Conservation (phyloP, 352 stramenopile species). For the Sclerospora graminicola region DNA sequence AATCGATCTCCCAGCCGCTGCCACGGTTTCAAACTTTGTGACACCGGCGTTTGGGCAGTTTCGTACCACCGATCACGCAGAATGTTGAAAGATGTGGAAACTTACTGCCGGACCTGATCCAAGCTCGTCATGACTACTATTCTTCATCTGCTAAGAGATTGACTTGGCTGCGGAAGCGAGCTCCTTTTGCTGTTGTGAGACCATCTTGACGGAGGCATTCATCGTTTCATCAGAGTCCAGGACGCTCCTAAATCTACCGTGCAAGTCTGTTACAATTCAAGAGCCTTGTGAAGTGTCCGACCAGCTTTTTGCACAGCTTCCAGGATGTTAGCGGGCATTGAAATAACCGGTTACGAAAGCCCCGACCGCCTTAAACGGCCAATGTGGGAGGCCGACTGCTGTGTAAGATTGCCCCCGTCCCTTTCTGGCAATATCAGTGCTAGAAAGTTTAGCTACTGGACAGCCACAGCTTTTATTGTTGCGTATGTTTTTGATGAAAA, state of each 20-base stretch:
- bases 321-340: constrained; percentile 8
- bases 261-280: constrained; percentile 18
- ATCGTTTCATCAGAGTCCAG: constrained; percentile 20
- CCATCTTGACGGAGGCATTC: constrained; percentile 19
- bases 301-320: constrained; percentile 18
- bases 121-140: constrained; percentile 17
- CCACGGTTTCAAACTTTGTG: constrained; percentile 18
- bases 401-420: constrained; percentile 8
- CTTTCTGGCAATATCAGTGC: constrained; percentile 14
- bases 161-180: constrained; percentile 18
- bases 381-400: constrained; percentile 22
- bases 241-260: constrained; percentile 20
- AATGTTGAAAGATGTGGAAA: constrained; percentile 17
- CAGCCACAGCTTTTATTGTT: constrained; percentile 5
- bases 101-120: constrained; percentile 16
- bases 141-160: constrained; percentile 19
- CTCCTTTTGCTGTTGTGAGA: constrained; percentile 16
- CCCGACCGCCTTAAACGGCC: constrained; percentile 18
- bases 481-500: constrained; percentile 16
- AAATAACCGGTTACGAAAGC: constrained; percentile 12
- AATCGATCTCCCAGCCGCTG: constrained; percentile 19
- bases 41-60: constrained; percentile 10
- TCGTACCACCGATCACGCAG: constrained; percentile 17
- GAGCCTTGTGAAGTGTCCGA: constrained; percentile 18
- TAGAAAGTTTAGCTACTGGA: constrained; percentile 16